Evolutionary conservation across 2,329 filamentous ascomycete species (phyloP), one percentile per base, ranked within the genome.

Genomic region (Fusarium citri): DNA sequence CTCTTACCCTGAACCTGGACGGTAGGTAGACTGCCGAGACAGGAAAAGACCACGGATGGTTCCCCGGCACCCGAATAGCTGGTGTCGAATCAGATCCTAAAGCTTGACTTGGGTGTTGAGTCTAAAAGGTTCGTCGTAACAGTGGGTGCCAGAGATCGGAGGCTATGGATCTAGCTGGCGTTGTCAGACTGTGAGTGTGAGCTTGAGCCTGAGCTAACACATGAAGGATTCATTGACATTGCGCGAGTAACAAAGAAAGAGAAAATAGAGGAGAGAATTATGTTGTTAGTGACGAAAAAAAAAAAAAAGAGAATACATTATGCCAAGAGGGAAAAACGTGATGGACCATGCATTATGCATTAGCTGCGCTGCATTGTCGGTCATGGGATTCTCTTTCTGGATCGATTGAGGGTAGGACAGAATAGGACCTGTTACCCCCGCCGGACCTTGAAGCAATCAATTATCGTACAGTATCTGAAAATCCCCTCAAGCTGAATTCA

Each of bases 311-410:
- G 34, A 45, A 61, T 62, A 40, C 56, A 12, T 60, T 30, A 28
- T 31, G 64, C 50, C 56, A 67, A 62, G 62, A 50, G 23, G n/a
- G 41, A 42, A 56, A 64, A 58, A 54, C 31, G 64, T 56, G 67
- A 71, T 49, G 50, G 51, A 42, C 25, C 66, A 69, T 60, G 64
- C 64, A 64, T 68, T 55, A 50, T 65, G 59, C 47, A 68, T 54
- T 54, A 67, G 64, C 26, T 57, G 43, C 51, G 45, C 64, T 55
- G 45, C 45, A 68, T 51, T 23, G 41, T 50, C 53, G 66, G 66
- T 65, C 64, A 68, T 68, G 64, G 50, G 62, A 68, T 68, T 68
- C 59, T 55, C 20, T 61, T 68, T 68, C 66, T 68, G 47, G 66
- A 65, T 60, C 46, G 53, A 64, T 60, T 53, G 25, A 42, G 48